Evolutionary conservation across 1,139 yeast species (phyloP).

Genomic region (Yamadazyma jaroonii): DNA sequence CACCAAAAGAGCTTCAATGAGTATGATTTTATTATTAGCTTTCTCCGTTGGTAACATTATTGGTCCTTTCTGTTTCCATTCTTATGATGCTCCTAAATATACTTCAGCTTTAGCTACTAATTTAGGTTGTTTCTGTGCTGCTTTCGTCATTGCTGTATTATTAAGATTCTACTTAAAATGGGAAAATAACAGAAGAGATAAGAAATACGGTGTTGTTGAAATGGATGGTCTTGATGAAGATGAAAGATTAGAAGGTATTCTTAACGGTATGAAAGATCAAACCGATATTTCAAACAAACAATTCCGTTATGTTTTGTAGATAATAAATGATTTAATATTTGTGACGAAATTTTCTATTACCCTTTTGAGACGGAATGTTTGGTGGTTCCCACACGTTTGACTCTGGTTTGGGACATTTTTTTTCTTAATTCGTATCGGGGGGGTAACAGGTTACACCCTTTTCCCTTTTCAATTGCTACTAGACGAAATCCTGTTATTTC

Average conservation of each 20-base stretch:
- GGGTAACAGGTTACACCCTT: background rate
- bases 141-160: constrained; percentile 22
- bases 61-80: constrained; percentile 27
- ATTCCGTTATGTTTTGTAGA: constrained; percentile 22
- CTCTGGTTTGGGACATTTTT: too few species aligned
- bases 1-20: constrained; percentile 23
- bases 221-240: constrained; percentile 18
- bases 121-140: constrained; percentile 14
- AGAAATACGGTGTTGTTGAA: constrained; percentile 17
- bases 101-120: constrained; percentile 30
- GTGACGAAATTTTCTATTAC: too few species aligned
- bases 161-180: constrained; percentile 25
- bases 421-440: too few species aligned
- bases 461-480: background rate
- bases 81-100: constrained; percentile 28
- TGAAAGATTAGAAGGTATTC: constrained; percentile 23
- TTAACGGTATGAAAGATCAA: constrained; percentile 32
- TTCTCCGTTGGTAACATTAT: constrained; percentile 29
- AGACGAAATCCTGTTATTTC: too few species aligned
- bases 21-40: constrained; percentile 22
- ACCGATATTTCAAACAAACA: constrained; percentile 32
- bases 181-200: constrained; percentile 22
- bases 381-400: too few species aligned
- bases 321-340: background rate
- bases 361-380: too few species aligned